phyloP scores from a whole-genome alignment of 495 filamentous ascomycete species.

The Rhypophila decipiens region DNA sequence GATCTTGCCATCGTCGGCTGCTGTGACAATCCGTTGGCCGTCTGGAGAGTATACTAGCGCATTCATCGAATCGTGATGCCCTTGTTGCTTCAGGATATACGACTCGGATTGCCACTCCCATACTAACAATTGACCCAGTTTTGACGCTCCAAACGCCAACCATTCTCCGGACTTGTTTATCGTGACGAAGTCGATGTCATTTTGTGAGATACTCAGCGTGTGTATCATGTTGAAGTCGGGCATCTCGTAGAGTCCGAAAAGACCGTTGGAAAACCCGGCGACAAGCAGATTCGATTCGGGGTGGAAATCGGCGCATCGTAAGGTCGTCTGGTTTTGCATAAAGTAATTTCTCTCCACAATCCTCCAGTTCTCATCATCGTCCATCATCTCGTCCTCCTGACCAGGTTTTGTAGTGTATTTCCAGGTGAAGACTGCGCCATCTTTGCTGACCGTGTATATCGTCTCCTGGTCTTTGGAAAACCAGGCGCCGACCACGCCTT shows the following conservation, averaged over 20 bases:
- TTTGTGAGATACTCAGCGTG: conserved; percentile 84
- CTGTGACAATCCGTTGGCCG: conserved; percentile 84
- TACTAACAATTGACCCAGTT: conserved; percentile 86
- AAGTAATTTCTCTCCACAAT: conserved; percentile 86
- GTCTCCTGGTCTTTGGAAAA: conserved; percentile 88
- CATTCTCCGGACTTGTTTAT: conserved; percentile 93
- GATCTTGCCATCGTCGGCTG: conserved; percentile 93
- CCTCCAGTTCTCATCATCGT: conserved; percentile 65
- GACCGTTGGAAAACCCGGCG: conserved; percentile 87
- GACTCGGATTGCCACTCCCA: conserved; percentile 99
- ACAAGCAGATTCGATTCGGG: conserved; percentile 80
- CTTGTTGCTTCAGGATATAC: conserved; percentile 98
- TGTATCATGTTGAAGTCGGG: conserved; percentile 97
- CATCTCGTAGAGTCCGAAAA: conserved; percentile 90
- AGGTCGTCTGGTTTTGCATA: conserved; percentile 79
- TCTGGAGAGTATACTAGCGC: conserved; percentile 88
- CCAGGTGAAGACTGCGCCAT: conserved; percentile 55
- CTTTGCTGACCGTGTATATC: conserved; percentile 53
- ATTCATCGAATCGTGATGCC: conserved; percentile 96
- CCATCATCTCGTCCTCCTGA: conserved; percentile 53
- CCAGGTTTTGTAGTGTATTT: conserved; percentile 56
- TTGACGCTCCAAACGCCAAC: conserved; percentile 96
- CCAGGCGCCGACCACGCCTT: conserved; percentile 80
- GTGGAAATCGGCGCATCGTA: conserved; percentile 85
- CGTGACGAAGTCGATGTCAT: conserved; percentile 87